These are phyloP conservation scores for Trametes meyenii DNA, from an alignment of 768 basidiomycete genomes.

Conservation along the genomic window DNA sequence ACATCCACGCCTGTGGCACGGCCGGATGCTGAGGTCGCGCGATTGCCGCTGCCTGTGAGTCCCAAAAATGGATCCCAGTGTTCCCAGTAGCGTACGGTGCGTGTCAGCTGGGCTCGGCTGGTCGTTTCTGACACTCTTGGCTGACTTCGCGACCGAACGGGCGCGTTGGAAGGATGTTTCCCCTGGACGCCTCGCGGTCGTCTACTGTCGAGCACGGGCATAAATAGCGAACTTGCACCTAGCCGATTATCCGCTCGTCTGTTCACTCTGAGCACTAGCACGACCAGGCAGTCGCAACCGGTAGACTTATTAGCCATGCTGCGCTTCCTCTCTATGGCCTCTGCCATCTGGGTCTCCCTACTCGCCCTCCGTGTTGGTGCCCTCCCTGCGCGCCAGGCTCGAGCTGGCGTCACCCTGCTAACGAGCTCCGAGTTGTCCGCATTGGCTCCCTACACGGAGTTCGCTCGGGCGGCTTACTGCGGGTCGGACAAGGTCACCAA, in stretches of 20 bases:
- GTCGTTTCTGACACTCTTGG: not conserved
- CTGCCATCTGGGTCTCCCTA: not conserved
- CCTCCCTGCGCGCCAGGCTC: conserved; percentile 6
- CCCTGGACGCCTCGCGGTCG: too few species aligned
- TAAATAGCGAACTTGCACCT: not conserved
- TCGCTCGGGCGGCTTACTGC: conserved; percentile 62
- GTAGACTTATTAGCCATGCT: conserved; percentile 11
- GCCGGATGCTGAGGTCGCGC: not conserved
- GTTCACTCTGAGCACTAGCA: not conserved
- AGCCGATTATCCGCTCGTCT: not conserved
- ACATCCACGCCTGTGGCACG: not conserved
- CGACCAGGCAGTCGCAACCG: not conserved
- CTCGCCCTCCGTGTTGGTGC: not conserved
- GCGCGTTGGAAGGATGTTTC: not conserved
- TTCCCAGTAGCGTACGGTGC: not conserved
- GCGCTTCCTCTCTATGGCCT: conserved; percentile 14
- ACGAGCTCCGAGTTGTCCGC: conserved; percentile 37
- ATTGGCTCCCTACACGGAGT: conserved; percentile 51
- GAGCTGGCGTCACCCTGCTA: conserved; percentile 28
- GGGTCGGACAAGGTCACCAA: conserved; percentile 37
- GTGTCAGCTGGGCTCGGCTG: conserved; percentile 8
- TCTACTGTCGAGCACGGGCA: not conserved
- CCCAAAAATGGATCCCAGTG: not conserved
- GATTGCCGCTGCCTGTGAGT: not conserved
- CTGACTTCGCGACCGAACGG: not conserved